Evolutionary conservation across 78 protist genomes (phyloP), one percentile per base, ranked within the genome.

Genomic region (Dictyostelium purpureum): DNA sequence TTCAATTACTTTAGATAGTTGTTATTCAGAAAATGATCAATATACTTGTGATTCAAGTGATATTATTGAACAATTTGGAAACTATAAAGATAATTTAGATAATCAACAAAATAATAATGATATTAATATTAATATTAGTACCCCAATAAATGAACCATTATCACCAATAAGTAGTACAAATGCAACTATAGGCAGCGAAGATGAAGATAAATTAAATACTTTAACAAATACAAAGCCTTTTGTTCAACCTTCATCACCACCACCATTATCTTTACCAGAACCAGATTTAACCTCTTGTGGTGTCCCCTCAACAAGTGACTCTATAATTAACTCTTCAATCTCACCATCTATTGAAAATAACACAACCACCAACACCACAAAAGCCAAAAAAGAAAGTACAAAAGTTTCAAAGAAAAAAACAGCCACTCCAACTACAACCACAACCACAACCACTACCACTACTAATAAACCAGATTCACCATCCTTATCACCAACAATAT

Each of bases 201-300:
- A 75, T 28, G 81, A 52, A 31, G 79, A 73, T 28, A 12, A 38
- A n/a, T n/a, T n/a, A 71, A 28, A 71, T 71, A n/a, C 18, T 75
- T 45, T 51, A 51, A 33, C 52, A 51, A 35, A 52, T 66, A 24
- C 81, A 51, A 75, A 75, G 52, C 33, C 67, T 26, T 75, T 75
- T 16, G 28, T 47, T 16, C 79, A 49, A 26, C 79, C 90, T 40
- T 70, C 92, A 18, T 65, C 83, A 12, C 92, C 92, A 61, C 89
- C 89, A 35, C 92, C 92, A 19, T 51, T 73, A 4, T 85, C 92
- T 3, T 57, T 85, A 26, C 92, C 92, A 14, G 92, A 85, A 40
- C 92, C 92, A 3, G 81, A 75, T 75, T n/a, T 75, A 24, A n/a
- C 76, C 18, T 69, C 51, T 18, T n/a, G 51, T 38, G n/a, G n/a